Percentiles rank a stretch among this genome's conserved stretches.
Conservation (phyloP, 1,284 basidiomycete species). For the Puccinia triticina region DNA sequence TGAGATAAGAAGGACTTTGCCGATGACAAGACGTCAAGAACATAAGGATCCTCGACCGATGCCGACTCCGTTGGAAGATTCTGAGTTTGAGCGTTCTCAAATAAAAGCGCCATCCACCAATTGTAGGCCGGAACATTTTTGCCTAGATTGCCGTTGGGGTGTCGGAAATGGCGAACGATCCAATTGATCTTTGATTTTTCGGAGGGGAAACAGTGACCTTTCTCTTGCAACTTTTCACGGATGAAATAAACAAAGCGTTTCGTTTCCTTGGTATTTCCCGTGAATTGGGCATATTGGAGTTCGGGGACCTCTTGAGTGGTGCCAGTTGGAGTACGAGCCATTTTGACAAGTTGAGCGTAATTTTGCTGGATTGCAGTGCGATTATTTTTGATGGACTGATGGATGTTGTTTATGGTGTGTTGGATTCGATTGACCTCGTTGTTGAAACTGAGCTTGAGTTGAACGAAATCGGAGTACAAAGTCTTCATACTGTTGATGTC, state of each 20-base stretch:
- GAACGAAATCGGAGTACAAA: neutral
- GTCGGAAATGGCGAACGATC: neutral
- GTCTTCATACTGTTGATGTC: constrained; percentile 11
- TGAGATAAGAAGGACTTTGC: neutral
- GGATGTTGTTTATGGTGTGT: too few species aligned
- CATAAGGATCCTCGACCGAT: neutral
- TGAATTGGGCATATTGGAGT: neutral
- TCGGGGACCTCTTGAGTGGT: neutral
- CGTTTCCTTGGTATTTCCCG: neutral
- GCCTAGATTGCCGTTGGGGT: neutral
- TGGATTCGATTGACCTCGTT: neutral
- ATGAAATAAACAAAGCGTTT: neutral
- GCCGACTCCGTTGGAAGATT: neutral
- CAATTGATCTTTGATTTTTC: constrained; percentile 30
- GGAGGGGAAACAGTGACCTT: neutral
- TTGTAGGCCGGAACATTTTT: neutral
- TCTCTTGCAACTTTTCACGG: neutral
- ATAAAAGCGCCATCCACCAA: constrained; percentile 23
- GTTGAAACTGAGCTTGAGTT: neutral
- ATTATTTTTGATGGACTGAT: too few species aligned
- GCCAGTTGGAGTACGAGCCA: neutral
- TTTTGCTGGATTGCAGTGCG: too few species aligned
- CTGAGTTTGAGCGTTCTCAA: constrained; percentile 6
- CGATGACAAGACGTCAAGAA: neutral
- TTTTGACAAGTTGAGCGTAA: too few species aligned